A percentile compares a stretch with the other conserved stretches of the same genome.
Conservation (phyloP, 306 rosid genomes). For the Prunus padus region DNA sequence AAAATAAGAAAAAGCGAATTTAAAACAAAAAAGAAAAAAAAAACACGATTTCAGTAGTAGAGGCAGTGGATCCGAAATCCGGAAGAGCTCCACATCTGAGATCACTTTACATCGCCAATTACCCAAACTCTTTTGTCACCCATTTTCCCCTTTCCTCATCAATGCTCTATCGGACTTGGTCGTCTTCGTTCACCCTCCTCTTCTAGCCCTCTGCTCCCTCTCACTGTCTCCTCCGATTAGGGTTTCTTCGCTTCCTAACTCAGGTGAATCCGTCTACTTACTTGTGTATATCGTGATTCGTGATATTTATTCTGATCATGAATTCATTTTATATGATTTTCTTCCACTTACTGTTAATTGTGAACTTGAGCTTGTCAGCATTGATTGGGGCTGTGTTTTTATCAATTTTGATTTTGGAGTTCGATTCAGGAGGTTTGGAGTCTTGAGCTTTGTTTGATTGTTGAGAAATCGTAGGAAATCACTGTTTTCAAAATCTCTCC, state of each 20-base stretch:
- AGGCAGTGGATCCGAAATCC: not conserved
- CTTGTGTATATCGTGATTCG: not conserved
- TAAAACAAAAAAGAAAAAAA: too few relatives aligned
- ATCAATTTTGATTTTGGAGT: not conserved
- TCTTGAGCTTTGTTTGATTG: constrained; percentile 18
- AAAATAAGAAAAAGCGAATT: too few relatives aligned
- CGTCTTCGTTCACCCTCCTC: constrained; percentile 1
- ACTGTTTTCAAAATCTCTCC: not conserved
- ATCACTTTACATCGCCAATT: not conserved
- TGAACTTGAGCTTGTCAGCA: not conserved
- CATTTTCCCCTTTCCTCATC: constrained; percentile 10
- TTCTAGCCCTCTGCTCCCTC: constrained; percentile 2
- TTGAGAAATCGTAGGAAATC: not conserved
- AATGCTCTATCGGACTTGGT: constrained; percentile 21
- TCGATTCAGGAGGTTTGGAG: not conserved
- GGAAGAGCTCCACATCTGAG: constrained; percentile 3
- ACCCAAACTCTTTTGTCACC: not conserved
- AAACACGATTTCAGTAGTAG: not conserved
- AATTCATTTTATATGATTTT: not conserved
- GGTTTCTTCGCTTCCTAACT: constrained; percentile 15
- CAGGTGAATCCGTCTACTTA: constrained; percentile 13
- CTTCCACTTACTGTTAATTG: not conserved
- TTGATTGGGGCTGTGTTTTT: not conserved
- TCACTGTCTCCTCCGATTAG: not conserved
- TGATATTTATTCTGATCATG: constrained; percentile 1